Base-by-base conservation (phyloP, 495 filamentous ascomycete species). In the Tuber brumale region DNA sequence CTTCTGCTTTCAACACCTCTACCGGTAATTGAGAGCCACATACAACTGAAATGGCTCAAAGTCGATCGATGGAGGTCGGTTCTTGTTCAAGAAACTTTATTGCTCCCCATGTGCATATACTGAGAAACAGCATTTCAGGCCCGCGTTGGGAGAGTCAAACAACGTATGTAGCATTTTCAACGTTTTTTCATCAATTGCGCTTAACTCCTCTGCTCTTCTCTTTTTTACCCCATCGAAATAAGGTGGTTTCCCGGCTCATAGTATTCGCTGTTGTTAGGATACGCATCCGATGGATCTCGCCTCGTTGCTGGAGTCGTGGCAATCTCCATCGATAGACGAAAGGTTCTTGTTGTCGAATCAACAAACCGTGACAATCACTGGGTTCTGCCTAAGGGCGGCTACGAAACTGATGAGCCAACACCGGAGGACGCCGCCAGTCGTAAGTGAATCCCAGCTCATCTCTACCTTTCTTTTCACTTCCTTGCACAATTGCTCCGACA, bases 311-410 rank as follows among this genome's bases (percentile, higher is more conserved):
- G 95, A 76, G 91, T 98, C 51, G 96, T 99, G 44, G 94, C 96
- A 84, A 88, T 91, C 80, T 92, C 89, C 82, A 76, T 85, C 76
- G 91, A 93, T 84, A 92, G 91, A 82, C 91, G 88, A 76, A 88
- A 91, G 85, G 95, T 99, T 73, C 87, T 99, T 81, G 88, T 99
- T 84, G 96, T 98, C 81, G 92, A 97, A 85, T 97, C 94, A 69
- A 93, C 92, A 72, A 89, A 93, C 73, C 92, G 94, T 77, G 86
- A 86, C 76, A 89, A 89, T 75, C 93, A 93, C 76, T 99, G 96
- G 95, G 95, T 99, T 57, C 87, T 99, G 74, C 95, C 95, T 73
- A 99, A 99, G 84, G 95, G 95, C 80, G 95, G 95, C 74, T 99
- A 96, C 93, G 95, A 99, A 85, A 91, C 89, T 27, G 95, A 99